Percentiles rank a stretch among this genome's conserved stretches.
phyloP scores from a whole-genome alignment of 2,329 filamentous ascomycete species.

The Aureobasidium sp. region DNA sequence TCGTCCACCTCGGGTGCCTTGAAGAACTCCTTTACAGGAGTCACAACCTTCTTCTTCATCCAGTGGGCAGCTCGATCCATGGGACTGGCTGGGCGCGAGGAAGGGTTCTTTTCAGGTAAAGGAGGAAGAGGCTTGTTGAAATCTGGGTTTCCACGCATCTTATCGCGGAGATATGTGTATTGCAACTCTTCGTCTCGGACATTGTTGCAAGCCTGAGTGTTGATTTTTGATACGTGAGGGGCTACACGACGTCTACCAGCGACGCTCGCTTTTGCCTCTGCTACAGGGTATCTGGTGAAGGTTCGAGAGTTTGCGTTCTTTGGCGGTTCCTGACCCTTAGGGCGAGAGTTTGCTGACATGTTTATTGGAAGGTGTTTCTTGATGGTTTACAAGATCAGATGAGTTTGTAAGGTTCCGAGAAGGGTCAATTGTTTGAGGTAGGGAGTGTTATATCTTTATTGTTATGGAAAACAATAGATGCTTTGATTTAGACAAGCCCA shows the following conservation, averaged over 20 bases:
- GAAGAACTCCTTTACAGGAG: not conserved
- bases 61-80: not conserved
- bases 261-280: not conserved
- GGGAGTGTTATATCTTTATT: not conserved
- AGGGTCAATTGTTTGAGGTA: not conserved
- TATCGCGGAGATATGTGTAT: not conserved
- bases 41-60: not conserved
- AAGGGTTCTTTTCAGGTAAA: not conserved
- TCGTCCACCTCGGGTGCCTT: not conserved
- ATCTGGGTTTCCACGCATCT: not conserved
- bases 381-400: not conserved
- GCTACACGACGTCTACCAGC: not conserved
- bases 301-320: not conserved
- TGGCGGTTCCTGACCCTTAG: not conserved
- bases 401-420: not conserved
- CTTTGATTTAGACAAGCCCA: not conserved
- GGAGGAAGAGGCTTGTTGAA: not conserved
- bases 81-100: not conserved
- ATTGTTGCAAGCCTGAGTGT: not conserved
- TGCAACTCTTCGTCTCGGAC: not conserved
- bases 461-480: not conserved
- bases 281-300: not conserved
- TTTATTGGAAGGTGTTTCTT: not conserved
- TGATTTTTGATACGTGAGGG: not conserved
- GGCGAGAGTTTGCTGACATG: not conserved